Base-by-base conservation (phyloP, 768 basidiomycete species). In the Mycena metata region DNA sequence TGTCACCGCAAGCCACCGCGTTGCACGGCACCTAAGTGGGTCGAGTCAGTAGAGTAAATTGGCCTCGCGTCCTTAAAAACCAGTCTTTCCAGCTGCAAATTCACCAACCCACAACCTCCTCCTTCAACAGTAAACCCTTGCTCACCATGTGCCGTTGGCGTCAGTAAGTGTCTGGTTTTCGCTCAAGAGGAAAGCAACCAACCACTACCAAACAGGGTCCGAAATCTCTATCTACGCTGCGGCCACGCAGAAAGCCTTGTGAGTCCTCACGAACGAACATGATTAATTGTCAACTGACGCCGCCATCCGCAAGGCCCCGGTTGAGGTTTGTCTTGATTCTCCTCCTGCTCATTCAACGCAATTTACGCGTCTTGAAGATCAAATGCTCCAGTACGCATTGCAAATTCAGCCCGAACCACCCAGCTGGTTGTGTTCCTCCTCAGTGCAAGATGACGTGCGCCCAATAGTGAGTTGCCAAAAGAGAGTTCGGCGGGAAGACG, bases 381-480 rank as follows among this genome's bases (percentile, higher is more conserved):
- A 66, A 73, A 33, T 89, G 88, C 75, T 78, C 82, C 8, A 79
- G 75, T 60, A 66, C 68, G 33, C 78, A 77, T 43, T 90, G 90
- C 77, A 86, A 79, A 62, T 89, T 89, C 72, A 89, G 88, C 55
- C 82, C 87, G 0, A 79, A 76, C 59, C 89, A 90, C 68, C 85
- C 86, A 0, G 62, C 64, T 1, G 75, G 72, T 41, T 89, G 88
- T 60, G 74, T 66, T 0, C 80, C 76, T 6, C 85, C 85, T 0
- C 23, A 23, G 2, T 90, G 89, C 78, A 83, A 64, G 19, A 73
- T 73, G 59, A 80, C 76, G 4, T 86, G 85, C 60, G 82, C 78
- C 73, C 87, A 88, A 72, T 86, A 85, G 87, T 88, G 74, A 64
- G 80, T n/a, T 77, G 2, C 12, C 36, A 51, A 23, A 26, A 55